Percentiles rank a stretch among this genome's conserved stretches.
phyloP scores from a whole-genome alignment of 1,284 basidiomycete species.

The Amylostereum areolatum region DNA sequence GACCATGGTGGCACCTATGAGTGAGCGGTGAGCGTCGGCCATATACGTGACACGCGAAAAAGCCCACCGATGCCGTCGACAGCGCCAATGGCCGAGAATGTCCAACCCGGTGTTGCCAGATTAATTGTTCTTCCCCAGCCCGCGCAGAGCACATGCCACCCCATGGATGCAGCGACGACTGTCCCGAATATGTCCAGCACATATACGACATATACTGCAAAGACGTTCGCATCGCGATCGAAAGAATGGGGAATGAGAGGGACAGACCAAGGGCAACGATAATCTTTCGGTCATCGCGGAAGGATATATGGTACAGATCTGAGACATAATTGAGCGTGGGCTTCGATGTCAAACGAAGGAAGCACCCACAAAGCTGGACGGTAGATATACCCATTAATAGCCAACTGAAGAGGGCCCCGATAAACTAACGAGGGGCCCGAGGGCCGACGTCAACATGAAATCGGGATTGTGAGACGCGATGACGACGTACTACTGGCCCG shows the following conservation, averaged over 20 bases:
- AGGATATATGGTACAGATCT: background rate
- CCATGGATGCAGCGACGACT: conserved; percentile 1
- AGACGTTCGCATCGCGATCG: background rate
- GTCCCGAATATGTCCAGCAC: background rate
- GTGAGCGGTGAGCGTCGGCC: too few relatives aligned
- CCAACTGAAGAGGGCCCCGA: background rate
- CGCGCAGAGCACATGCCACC: background rate
- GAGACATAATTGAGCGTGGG: background rate
- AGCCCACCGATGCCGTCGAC: background rate
- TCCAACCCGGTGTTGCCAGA: background rate
- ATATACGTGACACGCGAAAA: background rate
- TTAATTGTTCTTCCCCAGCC: background rate
- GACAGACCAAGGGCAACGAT: background rate
- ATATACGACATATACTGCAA: background rate
- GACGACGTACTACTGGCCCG: too few relatives aligned
- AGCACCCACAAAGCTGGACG: background rate
- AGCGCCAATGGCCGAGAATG: background rate
- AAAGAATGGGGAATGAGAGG: too few relatives aligned
- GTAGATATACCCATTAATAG: background rate
- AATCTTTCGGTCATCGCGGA: background rate
- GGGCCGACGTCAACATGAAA: too few relatives aligned
- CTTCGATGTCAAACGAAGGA: background rate
- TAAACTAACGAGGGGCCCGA: too few relatives aligned
- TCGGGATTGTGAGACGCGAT: too few relatives aligned
- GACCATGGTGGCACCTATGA: background rate